These are phyloP conservation scores for Hippophae tibetana DNA, from an alignment of 306 rosid species.

Conservation along the genomic window DNA sequence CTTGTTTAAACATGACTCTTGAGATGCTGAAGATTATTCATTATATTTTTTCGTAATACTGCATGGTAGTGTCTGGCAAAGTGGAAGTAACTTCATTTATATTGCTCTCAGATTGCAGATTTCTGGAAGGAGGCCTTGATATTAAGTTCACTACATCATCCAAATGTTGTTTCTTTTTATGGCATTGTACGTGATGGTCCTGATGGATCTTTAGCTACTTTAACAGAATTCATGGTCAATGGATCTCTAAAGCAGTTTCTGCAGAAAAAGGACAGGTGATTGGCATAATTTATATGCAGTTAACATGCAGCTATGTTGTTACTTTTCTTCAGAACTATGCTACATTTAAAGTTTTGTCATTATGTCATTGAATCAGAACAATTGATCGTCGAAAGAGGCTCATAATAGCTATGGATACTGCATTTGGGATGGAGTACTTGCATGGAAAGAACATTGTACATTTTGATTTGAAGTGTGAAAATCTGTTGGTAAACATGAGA, in stretches of 20 bases:
- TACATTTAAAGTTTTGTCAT: constrained; percentile 9
- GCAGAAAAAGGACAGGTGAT: constrained; percentile 96
- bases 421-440: constrained; percentile 98
- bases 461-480: constrained; percentile 98
- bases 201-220: constrained; percentile 93
- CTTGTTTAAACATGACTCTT: neutral
- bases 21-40: neutral
- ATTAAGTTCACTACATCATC: constrained; percentile 93
- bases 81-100: neutral
- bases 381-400: constrained; percentile 97
- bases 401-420: constrained; percentile 98
- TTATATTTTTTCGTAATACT: neutral
- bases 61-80: neutral
- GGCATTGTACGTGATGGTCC: constrained; percentile 99
- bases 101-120: constrained; percentile 69
- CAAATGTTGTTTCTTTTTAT: constrained; percentile 93
- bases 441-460: constrained; percentile 93
- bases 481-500: constrained; percentile 92
- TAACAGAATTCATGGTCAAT: constrained; percentile 96
- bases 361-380: constrained; percentile 52
- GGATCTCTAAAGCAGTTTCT: constrained; percentile 97
- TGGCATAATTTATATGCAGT: neutral
- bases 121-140: constrained; percentile 99
- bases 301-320: neutral
- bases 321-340: constrained; percentile 10